A percentile compares a stretch with the other conserved stretches of the same genome.
These are phyloP conservation scores for Herpotrichia juniperi DNA, from an alignment of 2,329 filamentous ascomycete genomes.

Conservation along the genomic window DNA sequence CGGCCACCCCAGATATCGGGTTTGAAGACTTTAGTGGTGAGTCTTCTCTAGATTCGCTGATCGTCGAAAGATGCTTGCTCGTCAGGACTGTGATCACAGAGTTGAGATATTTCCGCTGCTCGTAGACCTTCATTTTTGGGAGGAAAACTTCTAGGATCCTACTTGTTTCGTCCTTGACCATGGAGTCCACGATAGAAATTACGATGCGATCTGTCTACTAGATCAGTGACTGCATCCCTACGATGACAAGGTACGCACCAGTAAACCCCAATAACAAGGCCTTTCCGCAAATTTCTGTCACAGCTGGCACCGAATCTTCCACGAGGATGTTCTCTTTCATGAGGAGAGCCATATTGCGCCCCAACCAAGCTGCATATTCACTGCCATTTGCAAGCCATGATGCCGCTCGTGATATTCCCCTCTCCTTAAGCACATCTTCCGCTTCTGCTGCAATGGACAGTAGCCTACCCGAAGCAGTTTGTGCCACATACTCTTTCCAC, in stretches of 20 bases:
- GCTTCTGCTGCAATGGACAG: conserved; percentile 66
- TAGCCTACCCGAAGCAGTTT: conserved; percentile 66
- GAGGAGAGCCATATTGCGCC: conserved; percentile 62
- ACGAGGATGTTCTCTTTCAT: conserved; percentile 48
- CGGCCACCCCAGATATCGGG: conserved; percentile 30
- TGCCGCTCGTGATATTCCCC: conserved; percentile 18
- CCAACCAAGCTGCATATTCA: conserved; percentile 74
- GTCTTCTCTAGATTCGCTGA: conserved; percentile 16
- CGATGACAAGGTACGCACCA: conserved; percentile 47
- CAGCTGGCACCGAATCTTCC: conserved; percentile 37
- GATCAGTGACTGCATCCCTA: background rate
- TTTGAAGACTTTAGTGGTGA: conserved; percentile 18
- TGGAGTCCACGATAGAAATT: conserved; percentile 18
- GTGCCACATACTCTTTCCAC: conserved; percentile 68
- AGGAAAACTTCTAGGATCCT: conserved; percentile 45
- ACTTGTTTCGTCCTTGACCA: conserved; percentile 19
- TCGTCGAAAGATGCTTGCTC: conserved; percentile 25
- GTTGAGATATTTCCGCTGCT: conserved; percentile 54
- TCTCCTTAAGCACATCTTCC: conserved; percentile 54
- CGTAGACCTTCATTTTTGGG: conserved; percentile 51
- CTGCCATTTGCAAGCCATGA: conserved; percentile 70
- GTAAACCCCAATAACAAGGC: conserved; percentile 74
- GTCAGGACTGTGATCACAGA: conserved; percentile 33
- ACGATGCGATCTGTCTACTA: conserved; percentile 27
- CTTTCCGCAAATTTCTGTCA: conserved; percentile 59